phyloP scores from a whole-genome alignment of 331 rosid genomes.

The Cydonia oblonga region DNA sequence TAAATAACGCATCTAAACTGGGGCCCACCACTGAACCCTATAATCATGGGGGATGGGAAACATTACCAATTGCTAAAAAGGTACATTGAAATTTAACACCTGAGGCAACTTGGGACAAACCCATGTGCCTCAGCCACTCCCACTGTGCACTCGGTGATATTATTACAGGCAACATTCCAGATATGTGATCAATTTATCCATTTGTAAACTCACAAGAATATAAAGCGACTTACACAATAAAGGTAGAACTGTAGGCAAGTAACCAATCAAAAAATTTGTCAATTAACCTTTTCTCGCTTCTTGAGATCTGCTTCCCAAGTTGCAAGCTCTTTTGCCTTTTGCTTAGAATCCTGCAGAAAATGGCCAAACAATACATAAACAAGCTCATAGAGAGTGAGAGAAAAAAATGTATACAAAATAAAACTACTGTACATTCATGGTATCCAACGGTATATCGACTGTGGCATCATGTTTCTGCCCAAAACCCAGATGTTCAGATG shows the following conservation, averaged over 20 bases:
- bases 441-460: constrained; percentile 79
- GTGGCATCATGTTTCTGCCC: constrained; percentile 90
- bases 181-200: background rate
- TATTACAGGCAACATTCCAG: background rate
- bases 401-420: background rate
- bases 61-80: background rate
- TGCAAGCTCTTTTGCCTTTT: constrained; percentile 75
- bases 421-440: constrained; percentile 41
- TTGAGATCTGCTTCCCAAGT: constrained; percentile 85
- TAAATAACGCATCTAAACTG: background rate
- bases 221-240: background rate
- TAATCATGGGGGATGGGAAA: background rate
- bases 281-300: constrained; percentile 66
- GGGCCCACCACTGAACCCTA: background rate
- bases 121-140: background rate
- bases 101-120: background rate
- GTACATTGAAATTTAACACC: background rate
- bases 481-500: constrained; percentile 60
- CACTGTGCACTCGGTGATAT: background rate
- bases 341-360: constrained; percentile 59
- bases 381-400: constrained; percentile 12
- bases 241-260: background rate
- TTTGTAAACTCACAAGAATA: background rate
- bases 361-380: constrained; percentile 6
- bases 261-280: constrained; percentile 1